Evolutionary conservation across 1,284 basidiomycete genomes (phyloP).

Genomic region (Ustilago shanxiensis): DNA sequence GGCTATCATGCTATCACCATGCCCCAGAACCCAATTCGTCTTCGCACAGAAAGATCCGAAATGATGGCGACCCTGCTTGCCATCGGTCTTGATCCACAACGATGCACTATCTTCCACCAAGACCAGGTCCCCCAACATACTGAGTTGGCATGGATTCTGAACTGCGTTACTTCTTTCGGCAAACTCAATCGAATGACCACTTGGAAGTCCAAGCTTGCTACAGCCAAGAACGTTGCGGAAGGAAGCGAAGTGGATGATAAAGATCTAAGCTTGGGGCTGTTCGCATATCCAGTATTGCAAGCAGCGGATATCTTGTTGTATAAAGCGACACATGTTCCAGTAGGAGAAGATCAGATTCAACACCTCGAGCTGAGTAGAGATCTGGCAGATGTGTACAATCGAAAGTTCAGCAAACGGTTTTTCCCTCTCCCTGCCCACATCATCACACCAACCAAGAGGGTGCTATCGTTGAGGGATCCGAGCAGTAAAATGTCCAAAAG

Average conservation of each 20-base stretch:
- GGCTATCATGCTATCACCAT: slow-evolving; percentile 74
- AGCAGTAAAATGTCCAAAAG: slow-evolving; percentile 96
- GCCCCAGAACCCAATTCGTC: slow-evolving; percentile 51
- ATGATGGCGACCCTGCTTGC: slow-evolving; percentile 87
- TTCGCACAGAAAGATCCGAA: slow-evolving; percentile 74
- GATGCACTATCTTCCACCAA: slow-evolving; percentile 86
- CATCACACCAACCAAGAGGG: slow-evolving; percentile 78
- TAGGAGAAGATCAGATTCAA: slow-evolving; percentile 94
- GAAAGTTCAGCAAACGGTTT: slow-evolving; percentile 72
- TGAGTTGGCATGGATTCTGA: slow-evolving; percentile 91
- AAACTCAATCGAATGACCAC: slow-evolving; percentile 90
- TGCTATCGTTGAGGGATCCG: slow-evolving; percentile 86
- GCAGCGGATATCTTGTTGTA: slow-evolving; percentile 92
- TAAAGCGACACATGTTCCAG: slow-evolving; percentile 91
- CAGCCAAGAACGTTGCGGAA: slow-evolving; percentile 76
- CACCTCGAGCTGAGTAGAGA: slow-evolving; percentile 90
- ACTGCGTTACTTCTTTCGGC: slow-evolving; percentile 85
- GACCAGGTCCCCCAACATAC: slow-evolving; percentile 88
- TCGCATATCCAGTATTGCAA: slow-evolving; percentile 93
- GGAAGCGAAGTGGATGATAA: slow-evolving; percentile 84
- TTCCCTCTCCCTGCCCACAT: slow-evolving; percentile 83
- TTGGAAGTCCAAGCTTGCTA: slow-evolving; percentile 89
- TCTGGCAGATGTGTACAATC: slow-evolving; percentile 85
- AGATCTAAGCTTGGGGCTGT: slow-evolving; percentile 83
- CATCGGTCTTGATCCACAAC: slow-evolving; percentile 83